Evolutionary conservation across 2,329 filamentous ascomycete species (phyloP).

Genomic region (Didymella keratinophila): DNA sequence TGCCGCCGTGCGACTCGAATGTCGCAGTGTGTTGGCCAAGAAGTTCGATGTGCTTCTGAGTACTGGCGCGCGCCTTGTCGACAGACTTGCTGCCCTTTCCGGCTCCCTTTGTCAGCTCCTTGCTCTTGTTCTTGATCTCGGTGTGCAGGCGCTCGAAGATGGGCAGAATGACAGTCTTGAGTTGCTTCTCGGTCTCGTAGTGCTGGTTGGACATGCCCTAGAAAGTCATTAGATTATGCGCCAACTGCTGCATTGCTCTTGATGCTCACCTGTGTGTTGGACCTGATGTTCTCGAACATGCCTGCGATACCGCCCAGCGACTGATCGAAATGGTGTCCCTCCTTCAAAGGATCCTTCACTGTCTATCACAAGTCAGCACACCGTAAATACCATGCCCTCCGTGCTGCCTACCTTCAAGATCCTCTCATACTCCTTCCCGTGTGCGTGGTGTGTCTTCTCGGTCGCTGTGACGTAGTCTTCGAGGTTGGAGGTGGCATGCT

Average conservation of each 20-base stretch:
- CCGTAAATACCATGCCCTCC: rapidly evolving
- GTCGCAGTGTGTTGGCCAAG: constrained; percentile 84
- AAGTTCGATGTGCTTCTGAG: constrained; percentile 96
- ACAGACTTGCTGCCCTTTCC: constrained; percentile 88
- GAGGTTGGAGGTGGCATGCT: constrained; percentile 88
- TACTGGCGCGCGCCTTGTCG: constrained; percentile 82
- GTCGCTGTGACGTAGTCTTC: constrained; percentile 88
- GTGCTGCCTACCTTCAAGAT: constrained; percentile 74
- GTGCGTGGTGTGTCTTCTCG: constrained; percentile 83
- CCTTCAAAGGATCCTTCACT: constrained; percentile 82
- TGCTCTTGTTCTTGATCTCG: constrained; percentile 96
- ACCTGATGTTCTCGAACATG: constrained; percentile 91
- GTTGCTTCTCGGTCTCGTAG: constrained; percentile 86
- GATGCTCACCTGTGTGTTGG: constrained; percentile 76
- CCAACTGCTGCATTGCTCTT: not conserved
- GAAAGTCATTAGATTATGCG: constrained; percentile 14
- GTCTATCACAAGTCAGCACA: constrained; percentile 63
- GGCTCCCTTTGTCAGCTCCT: constrained; percentile 83
- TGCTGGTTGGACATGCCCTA: constrained; percentile 88
- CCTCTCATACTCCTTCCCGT: constrained; percentile 95
- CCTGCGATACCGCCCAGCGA: constrained; percentile 85
- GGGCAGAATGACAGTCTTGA: constrained; percentile 86
- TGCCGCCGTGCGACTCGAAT: constrained; percentile 78
- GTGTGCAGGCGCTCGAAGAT: constrained; percentile 90
- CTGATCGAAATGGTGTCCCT: constrained; percentile 93